phyloP scores from a whole-genome alignment of 768 basidiomycete species.

The Naganishia vaughanmartiniae region DNA sequence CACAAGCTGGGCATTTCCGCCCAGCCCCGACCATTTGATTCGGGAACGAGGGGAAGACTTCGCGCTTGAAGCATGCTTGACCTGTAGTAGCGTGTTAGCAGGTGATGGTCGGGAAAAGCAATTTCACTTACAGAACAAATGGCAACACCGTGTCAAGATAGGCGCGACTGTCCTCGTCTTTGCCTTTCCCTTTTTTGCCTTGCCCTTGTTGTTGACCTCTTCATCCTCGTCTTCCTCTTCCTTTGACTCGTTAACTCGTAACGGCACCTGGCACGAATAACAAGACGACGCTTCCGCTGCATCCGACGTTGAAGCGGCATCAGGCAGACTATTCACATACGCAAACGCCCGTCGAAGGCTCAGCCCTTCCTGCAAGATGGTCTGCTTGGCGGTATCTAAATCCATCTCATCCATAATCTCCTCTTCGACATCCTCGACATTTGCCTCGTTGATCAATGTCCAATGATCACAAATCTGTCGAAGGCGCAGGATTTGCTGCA shows the following conservation, averaged over 20 bases:
- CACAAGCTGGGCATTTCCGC: conserved; percentile 75
- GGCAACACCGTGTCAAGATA: conserved; percentile 86
- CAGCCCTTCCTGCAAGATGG: conserved; percentile 75
- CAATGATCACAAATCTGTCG: conserved; percentile 98
- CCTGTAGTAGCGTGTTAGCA: conserved; percentile 35
- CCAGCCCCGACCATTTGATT: conserved; percentile 61
- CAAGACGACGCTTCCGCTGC: conserved; percentile 24
- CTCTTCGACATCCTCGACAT: conserved; percentile 52
- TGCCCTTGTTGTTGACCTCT: conserved; percentile 33
- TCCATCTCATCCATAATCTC: conserved; percentile 55
- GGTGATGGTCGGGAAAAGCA: background rate
- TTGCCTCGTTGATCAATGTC: conserved; percentile 67
- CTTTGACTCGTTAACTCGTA: conserved; percentile 23
- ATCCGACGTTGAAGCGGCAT: background rate
- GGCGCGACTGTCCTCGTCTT: conserved; percentile 50
- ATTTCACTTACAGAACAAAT: conserved; percentile 70
- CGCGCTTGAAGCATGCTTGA: conserved; percentile 70
- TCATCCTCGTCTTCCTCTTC: conserved; percentile 54
- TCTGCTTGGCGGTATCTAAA: conserved; percentile 67
- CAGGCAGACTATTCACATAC: conserved; percentile 58
- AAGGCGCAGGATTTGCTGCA: conserved; percentile 91
- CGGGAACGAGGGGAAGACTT: conserved; percentile 79
- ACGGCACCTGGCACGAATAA: conserved; percentile 24
- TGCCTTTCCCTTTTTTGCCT: conserved; percentile 32
- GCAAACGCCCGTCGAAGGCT: conserved; percentile 68